A percentile compares a stretch with the other conserved stretches of the same genome.
phyloP scores from a whole-genome alignment of 495 filamentous ascomycete genomes.

The Penicillium coffeae region DNA sequence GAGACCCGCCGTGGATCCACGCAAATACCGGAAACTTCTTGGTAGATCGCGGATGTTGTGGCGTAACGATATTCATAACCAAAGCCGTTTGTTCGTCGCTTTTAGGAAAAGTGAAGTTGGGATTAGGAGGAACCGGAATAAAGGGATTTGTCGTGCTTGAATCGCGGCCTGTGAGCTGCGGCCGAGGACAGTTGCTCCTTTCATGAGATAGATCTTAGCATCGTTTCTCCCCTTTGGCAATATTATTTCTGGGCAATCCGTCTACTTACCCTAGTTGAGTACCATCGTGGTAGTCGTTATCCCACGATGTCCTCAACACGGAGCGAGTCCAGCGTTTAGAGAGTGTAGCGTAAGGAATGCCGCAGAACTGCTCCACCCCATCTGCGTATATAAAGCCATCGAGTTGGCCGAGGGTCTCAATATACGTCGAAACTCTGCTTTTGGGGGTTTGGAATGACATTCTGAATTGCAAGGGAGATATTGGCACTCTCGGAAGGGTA shows the following conservation, averaged over 20 bases:
- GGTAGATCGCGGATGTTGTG: background rate
- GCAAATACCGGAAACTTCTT: constrained; percentile 7
- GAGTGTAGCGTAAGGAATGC: constrained; percentile 9
- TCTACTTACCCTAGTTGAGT: constrained; percentile 9
- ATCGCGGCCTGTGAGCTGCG: background rate
- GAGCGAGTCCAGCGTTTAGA: constrained; percentile 13
- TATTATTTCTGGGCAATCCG: background rate
- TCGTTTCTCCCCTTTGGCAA: background rate
- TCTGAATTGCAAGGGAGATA: background rate
- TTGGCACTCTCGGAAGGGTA: too few relatives aligned
- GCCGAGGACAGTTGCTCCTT: constrained; percentile 10
- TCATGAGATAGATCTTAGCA: background rate
- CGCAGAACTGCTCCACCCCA: constrained; percentile 12
- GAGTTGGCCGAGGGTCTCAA: constrained; percentile 4
- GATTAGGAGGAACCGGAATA: constrained; percentile 8
- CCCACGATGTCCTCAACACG: constrained; percentile 8
- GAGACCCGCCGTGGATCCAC: constrained; percentile 11
- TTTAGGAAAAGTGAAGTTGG: constrained; percentile 1
- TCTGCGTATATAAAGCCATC: constrained; percentile 8
- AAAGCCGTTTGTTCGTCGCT: constrained; percentile 10
- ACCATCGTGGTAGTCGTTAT: constrained; percentile 9
- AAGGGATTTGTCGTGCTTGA: constrained; percentile 7
- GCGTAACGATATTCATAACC: constrained; percentile 4
- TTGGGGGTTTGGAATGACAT: constrained; percentile 11
- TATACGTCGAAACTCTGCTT: constrained; percentile 1